These are phyloP conservation scores for Musa troglodytarum DNA, from an alignment of 176 grass and related monocot species.

Conservation along the genomic window DNA sequence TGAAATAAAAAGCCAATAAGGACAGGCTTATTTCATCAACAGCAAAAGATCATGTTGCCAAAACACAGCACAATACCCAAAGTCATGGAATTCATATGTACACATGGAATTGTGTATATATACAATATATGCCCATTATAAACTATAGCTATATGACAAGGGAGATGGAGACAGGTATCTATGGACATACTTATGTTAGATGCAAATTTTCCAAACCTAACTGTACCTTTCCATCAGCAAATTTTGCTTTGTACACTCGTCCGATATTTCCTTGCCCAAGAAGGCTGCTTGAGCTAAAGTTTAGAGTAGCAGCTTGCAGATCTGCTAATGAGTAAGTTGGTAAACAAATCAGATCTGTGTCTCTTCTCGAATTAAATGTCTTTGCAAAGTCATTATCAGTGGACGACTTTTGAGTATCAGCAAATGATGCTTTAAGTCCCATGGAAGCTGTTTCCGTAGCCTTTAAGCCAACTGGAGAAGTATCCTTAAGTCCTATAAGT, in stretches of 20 bases:
- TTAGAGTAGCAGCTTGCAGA: constrained; percentile 58
- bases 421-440: constrained; percentile 27
- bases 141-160: no score
- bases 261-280: constrained; percentile 65
- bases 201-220: neutral
- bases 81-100: no score
- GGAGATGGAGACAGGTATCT: neutral
- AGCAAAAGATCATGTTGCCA: no score
- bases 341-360: constrained; percentile 38
- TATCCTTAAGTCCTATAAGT: constrained; percentile 23
- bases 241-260: constrained; percentile 83
- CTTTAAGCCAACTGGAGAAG: constrained; percentile 46
- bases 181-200: neutral
- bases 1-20: no score
- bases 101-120: no score
- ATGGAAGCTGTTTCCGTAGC: constrained; percentile 38
- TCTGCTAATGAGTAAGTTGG: constrained; percentile 52
- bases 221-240: constrained; percentile 61
- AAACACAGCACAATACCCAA: no score
- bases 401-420: constrained; percentile 36
- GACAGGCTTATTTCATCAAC: no score
- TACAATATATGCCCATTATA: no score
- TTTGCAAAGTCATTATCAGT: constrained; percentile 62
- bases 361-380: constrained; percentile 50
- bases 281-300: constrained; percentile 49